Conservation (phyloP, 2,329 filamentous ascomycete species). For the Eurotiales sp. region DNA sequence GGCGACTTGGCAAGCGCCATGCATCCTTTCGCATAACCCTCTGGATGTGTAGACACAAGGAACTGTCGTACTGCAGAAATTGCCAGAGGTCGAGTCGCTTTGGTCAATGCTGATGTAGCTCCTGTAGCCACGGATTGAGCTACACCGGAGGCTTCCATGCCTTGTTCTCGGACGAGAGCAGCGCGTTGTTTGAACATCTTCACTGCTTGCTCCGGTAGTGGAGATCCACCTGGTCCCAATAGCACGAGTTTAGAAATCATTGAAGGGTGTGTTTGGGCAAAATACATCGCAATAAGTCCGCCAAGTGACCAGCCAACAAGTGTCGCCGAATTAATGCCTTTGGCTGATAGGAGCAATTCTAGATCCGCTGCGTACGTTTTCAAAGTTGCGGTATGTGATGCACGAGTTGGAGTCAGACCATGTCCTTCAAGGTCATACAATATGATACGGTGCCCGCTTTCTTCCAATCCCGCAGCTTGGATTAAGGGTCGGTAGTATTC, state of each 20-base stretch:
- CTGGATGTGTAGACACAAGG: conserved; percentile 48
- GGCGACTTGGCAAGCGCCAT: conserved; percentile 44
- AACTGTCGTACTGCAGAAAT: conserved; percentile 42
- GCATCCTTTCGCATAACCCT: conserved; percentile 55
- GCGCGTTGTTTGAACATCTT: conserved; percentile 34
- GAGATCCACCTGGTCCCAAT: conserved; percentile 46
- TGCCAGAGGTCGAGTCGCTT: conserved; percentile 38
- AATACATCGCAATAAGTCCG: conserved; percentile 45
- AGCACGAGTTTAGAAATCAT: conserved; percentile 46
- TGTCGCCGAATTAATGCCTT: conserved; percentile 29
- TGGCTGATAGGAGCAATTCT: conserved; percentile 33
- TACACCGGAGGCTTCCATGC: conserved; percentile 45
- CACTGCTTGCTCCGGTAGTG: conserved; percentile 37
- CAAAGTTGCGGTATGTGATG: conserved; percentile 42
- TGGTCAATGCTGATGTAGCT: conserved; percentile 37
- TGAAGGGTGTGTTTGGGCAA: conserved; percentile 38
- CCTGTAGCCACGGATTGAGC: conserved; percentile 33
- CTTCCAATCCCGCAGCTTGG: conserved; percentile 25
- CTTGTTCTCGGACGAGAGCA: conserved; percentile 38
- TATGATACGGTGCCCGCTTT: conserved; percentile 35
- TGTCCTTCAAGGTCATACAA: conserved; percentile 56
- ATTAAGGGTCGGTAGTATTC: conserved; percentile 48
- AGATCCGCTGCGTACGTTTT: conserved; percentile 44
- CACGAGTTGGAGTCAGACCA: conserved; percentile 51
- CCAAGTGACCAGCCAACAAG: conserved; percentile 53